phyloP scores from a whole-genome alignment of 2,329 filamentous ascomycete genomes.

The Colletotrichum navitas region DNA sequence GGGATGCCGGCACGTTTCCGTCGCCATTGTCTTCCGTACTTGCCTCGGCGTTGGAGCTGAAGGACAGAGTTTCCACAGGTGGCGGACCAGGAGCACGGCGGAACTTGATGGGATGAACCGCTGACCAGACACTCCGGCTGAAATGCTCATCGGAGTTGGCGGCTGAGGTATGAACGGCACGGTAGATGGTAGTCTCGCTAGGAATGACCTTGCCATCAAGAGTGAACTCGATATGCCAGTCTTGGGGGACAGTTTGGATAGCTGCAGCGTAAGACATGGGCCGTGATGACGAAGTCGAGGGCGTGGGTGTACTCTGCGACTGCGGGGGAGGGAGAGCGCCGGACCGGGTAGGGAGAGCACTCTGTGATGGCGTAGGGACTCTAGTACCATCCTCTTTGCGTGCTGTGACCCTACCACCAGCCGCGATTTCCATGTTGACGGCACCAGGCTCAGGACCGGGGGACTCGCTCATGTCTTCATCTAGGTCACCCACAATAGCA shows the following conservation, averaged over 20 bases:
- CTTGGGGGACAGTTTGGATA: constrained; percentile 82
- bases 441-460: constrained; percentile 84
- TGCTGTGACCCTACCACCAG: constrained; percentile 88
- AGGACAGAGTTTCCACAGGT: constrained; percentile 76
- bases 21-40: constrained; percentile 67
- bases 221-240: constrained; percentile 98
- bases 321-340: constrained; percentile 56
- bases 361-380: constrained; percentile 83
- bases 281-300: constrained; percentile 66
- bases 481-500: constrained; percentile 89
- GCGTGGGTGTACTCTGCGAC: constrained; percentile 60
- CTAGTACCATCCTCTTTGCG: constrained; percentile 92
- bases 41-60: constrained; percentile 62
- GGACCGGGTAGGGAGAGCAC: constrained; percentile 55
- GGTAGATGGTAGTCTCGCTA: constrained; percentile 95
- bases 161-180: constrained; percentile 81
- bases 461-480: constrained; percentile 83
- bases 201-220: constrained; percentile 86
- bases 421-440: constrained; percentile 90
- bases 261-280: constrained; percentile 88
- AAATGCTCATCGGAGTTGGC: constrained; percentile 70
- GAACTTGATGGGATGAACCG: constrained; percentile 92
- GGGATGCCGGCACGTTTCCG: constrained; percentile 76
- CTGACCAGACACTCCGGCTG: constrained; percentile 87
- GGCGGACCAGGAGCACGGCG: constrained; percentile 87